Evolutionary conservation across 2,329 filamentous ascomycete species (phyloP), one percentile per base, ranked within the genome.

Genomic region (Diaporthe sp.): DNA sequence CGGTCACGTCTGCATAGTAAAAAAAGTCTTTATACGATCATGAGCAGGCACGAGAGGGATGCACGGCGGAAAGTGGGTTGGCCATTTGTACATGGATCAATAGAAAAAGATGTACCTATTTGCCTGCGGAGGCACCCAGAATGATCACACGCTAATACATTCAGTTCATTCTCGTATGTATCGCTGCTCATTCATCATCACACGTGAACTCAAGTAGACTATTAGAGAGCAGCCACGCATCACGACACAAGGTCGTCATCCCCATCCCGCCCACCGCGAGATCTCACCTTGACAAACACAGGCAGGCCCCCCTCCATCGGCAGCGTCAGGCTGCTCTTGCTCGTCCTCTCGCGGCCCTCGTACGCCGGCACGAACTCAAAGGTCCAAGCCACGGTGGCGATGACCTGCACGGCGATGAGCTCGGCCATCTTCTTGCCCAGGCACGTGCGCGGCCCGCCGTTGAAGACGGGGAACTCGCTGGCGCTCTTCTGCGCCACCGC

Each of bases 391-490:
- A 92, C 80, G 1, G 83, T 85, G 4, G 88, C 86, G 78, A 92
- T 85, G 12, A 89, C 87, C 82, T 91, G 90, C 22, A 89, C 87
- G 7, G 88, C 90, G 57, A 93, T 86, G 8, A 87, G 78, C 82
- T 93, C 91, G 4, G 92, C 91, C 91, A 93, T 92, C 79, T 87
- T 90, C 84, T 90, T 91, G 3, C 91, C 91, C 49, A 93, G 82
- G 76, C 91, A 93, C 3, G 86, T 86, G 51, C 91, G 85, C n/a
- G 89, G 84, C 0, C 91, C 91, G 25, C 91, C 91, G 78, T 93
- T 92, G 81, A 93, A 93, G 4, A 93, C 91, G 1, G 90, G 91
- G 78, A 89, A 93, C 81, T 92, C 91, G 22, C 86, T 87, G 2
- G 88, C 85, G 71, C 85, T 86, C 75, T 87, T 88, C 42, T 79